Evolutionary conservation across 2,329 filamentous ascomycete species (phyloP), one percentile per base, ranked within the genome.

Genomic region (Dissoconium aciculare): DNA sequence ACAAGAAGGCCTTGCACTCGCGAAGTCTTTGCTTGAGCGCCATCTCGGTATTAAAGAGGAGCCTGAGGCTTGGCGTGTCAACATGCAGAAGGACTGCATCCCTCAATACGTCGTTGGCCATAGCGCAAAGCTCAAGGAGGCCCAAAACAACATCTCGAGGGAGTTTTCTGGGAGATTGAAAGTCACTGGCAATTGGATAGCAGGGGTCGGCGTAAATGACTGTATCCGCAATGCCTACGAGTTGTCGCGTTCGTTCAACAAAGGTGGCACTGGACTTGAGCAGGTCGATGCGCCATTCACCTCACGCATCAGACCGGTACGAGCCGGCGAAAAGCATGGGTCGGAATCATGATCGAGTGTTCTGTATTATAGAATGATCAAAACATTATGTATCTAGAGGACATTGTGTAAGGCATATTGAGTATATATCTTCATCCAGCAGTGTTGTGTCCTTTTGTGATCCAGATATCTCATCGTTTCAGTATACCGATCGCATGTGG

Each of bases 101-200:
- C 87, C 89, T 8, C 89, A 98, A 57, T 91, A 92, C 53, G 69
- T 66, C 1, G 74, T 93, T 2, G 83, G 83, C 19, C 87, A 95
- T 54, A 56, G 69, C 15, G 54, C 60, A 5, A 66, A 69, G 36
- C 71, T 91, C 60, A 57, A 55, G 13, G 50, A 53, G 2, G 68
- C 74, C 1, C 64, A 75, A 44, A 45, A 55, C 2, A 61, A 74
- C 31, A 61, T 82, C 4, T 49, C 56, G 17, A 37, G 58, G 3
- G 56, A 60, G 4, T 91, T 75, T 51, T 52, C 63, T 5, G 73
- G 76, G 10, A 62, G 66, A 9, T 58, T 92, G 15, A 66, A 72
- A 35, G 74, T 89, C 5, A 61, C 60, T 1, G 62, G 62, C 0
- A 62, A 52, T 32, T 63, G 60, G 46, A 59, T 59, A 39, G 54